Base-by-base conservation (phyloP, 2,329 filamentous ascomycete species). In the Fonsecaea pedrosoi region DNA sequence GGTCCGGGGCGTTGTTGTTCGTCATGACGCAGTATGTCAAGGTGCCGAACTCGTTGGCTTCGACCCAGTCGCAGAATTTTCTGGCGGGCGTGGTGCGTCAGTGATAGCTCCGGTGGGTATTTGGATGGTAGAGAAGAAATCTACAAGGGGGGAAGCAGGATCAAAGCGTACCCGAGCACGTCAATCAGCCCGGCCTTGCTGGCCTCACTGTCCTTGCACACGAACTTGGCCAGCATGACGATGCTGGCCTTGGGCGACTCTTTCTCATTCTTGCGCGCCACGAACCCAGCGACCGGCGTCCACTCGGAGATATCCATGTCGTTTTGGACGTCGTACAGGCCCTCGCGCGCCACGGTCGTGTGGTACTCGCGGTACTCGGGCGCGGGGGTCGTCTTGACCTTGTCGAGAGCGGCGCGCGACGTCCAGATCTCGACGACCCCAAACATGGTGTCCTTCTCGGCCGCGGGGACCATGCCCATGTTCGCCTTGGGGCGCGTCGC, bases 401-500 rank as follows among this genome's bases (percentile, higher is more conserved):
- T 38, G 9, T 54, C n/a, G 37, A 69, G 55, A 18, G 67, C 59
- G 25, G 63, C 35, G 6, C 60, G 34, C 4, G 56, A 63, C 25
- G 63, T 54, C 59, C 62, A 68, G 62, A 71, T 67, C 45, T 71
- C 70, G 7, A 71, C 15, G 0, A 65, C 59, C 13, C 60, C 66
- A 62, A 70, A 53, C 25, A 68, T 38, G 10, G 50, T 64, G 10
- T 34, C 54, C 2, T 56, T 54, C 15, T 70, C 65, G 13, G 56
- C 54, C 0, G 59, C 35, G 1, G 68, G 64, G 64, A 98, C 94
- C 72, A 98, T 96, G 73, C 97, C 94, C 84, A 98, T 94, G 81
- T 98, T 97, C 76, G 95, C 95, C 76, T 95, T 95, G 81, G 92
- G 96, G 66, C 98, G 87, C 9, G 95, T 98, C 53, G 95, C 92